These are phyloP conservation scores for Gloeopeniophorella convolvens DNA, from an alignment of 768 basidiomycete genomes.

Conservation along the genomic window DNA sequence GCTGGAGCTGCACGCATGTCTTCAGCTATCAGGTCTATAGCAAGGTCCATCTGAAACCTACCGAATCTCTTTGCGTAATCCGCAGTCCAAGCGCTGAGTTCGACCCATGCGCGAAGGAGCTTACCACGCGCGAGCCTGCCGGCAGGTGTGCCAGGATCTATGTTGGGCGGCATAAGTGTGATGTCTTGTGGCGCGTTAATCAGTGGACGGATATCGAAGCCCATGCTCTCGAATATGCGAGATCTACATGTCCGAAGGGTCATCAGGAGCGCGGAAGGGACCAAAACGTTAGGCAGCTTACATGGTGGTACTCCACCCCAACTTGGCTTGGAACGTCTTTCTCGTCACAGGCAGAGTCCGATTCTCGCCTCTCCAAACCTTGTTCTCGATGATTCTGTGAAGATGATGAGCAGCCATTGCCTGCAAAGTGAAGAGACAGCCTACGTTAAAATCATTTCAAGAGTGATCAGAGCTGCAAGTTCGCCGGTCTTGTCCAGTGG, in stretches of 20 bases:
- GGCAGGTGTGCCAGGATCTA: conserved; percentile 38
- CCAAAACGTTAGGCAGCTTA: conserved; percentile 31
- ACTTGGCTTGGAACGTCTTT: conserved; percentile 49
- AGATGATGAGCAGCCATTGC: conserved; percentile 6
- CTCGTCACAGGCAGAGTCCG: conserved; percentile 50
- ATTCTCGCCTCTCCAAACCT: conserved; percentile 63
- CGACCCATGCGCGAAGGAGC: conserved; percentile 77
- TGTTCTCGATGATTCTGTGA: conserved; percentile 65
- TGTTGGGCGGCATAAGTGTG: conserved; percentile 48
- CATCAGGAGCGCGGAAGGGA: neutral
- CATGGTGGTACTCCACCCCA: conserved; percentile 61
- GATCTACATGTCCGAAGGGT: conserved; percentile 27
- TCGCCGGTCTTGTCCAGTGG: conserved; percentile 47
- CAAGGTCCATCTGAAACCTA: conserved; percentile 26
- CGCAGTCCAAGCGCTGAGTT: conserved; percentile 58
- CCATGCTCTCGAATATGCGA: conserved; percentile 36
- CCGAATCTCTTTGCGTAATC: conserved; percentile 48
- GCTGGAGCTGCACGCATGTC: conserved; percentile 32
- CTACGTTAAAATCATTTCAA: conserved; percentile 66
- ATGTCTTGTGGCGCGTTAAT: conserved; percentile 29
- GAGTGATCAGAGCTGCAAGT: conserved; percentile 45
- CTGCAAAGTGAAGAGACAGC: conserved; percentile 23
- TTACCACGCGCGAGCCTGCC: conserved; percentile 51
- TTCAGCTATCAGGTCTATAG: neutral
- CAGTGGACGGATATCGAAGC: conserved; percentile 29